A percentile compares a stretch with the other conserved stretches of the same genome.
Conservation (phyloP, 192 early-diverging fungal species). For the Mortierella alpina region DNA sequence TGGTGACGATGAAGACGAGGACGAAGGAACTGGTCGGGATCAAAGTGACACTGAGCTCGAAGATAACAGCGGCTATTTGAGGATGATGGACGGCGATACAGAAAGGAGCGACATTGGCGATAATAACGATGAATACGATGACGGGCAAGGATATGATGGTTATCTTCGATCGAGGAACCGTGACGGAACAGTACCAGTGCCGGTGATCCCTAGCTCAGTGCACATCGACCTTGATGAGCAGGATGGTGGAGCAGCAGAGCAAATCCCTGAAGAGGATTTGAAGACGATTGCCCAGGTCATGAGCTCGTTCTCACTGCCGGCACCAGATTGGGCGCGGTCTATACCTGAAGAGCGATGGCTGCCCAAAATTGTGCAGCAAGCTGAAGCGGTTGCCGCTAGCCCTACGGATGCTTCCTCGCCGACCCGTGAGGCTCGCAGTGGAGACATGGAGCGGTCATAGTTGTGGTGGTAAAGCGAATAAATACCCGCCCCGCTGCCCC, state of each 20-base stretch:
- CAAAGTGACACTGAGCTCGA: slow-evolving; percentile 28
- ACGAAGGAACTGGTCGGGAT: slow-evolving; percentile 7
- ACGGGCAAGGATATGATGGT: slow-evolving; percentile 41
- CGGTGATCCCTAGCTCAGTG: slow-evolving; percentile 28
- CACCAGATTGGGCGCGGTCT: slow-evolving; percentile 43
- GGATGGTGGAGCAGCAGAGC: slow-evolving; percentile 5
- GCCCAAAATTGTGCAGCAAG: slow-evolving; percentile 43
- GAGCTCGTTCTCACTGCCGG: slow-evolving; percentile 46
- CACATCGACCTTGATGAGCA: slow-evolving; percentile 20
- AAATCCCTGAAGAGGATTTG: slow-evolving; percentile 45
- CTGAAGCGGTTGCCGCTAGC: not conserved
- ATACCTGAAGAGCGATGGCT: slow-evolving; percentile 48
- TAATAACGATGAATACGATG: slow-evolving; percentile 12
- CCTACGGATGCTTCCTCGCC: not conserved
- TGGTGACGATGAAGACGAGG: slow-evolving; percentile 11
- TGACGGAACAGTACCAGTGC: slow-evolving; percentile 29
- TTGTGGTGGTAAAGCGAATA: not conserved
- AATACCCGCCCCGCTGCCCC: too few relatives aligned
- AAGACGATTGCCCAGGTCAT: slow-evolving; percentile 43
- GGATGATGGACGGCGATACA: too few relatives aligned
- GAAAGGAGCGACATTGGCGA: not conserved
- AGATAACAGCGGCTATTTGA: too few relatives aligned
- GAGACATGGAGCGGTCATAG: not conserved
- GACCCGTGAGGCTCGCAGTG: not conserved
- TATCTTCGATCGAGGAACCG: slow-evolving; percentile 18